Conservation (phyloP, 2,329 filamentous ascomycete species). For the Colletotrichum scovillei region DNA sequence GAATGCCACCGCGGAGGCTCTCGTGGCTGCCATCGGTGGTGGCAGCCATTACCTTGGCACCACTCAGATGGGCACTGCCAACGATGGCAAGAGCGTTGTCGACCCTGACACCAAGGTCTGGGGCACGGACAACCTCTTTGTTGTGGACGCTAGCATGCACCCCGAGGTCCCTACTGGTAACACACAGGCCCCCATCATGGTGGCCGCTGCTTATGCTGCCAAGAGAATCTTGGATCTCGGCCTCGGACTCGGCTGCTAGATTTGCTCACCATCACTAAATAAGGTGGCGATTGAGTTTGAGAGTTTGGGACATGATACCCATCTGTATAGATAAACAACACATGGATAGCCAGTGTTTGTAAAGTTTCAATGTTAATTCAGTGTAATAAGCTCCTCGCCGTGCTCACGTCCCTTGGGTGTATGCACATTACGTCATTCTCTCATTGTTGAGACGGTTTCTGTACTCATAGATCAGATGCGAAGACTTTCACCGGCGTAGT, state of each 20-base stretch:
- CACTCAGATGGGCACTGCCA: conserved; percentile 43
- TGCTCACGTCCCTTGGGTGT: neutral
- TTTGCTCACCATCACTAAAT: neutral
- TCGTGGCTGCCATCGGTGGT: conserved; percentile 39
- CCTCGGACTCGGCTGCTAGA: neutral
- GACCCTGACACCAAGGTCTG: conserved; percentile 46
- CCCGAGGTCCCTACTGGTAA: conserved; percentile 45
- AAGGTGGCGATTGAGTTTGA: neutral
- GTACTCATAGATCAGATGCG: neutral
- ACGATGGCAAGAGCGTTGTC: conserved; percentile 47
- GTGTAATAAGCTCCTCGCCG: no score
- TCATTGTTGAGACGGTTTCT: neutral
- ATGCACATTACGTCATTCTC: neutral
- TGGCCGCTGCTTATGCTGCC: conserved; percentile 30
- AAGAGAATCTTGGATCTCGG: conserved; percentile 25
- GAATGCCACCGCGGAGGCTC: conserved; percentile 39
- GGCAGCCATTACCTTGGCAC: conserved; percentile 47
- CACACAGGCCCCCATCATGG: conserved; percentile 36
- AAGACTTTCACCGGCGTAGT: no score
- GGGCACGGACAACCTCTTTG: conserved; percentile 45
- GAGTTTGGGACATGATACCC: neutral
- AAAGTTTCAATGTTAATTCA: neutral
- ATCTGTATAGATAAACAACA: neutral
- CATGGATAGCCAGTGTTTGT: neutral
- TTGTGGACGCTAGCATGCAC: conserved; percentile 46